Base-by-base conservation (phyloP, 1,284 basidiomycete species). In the Baeospora myosura region DNA sequence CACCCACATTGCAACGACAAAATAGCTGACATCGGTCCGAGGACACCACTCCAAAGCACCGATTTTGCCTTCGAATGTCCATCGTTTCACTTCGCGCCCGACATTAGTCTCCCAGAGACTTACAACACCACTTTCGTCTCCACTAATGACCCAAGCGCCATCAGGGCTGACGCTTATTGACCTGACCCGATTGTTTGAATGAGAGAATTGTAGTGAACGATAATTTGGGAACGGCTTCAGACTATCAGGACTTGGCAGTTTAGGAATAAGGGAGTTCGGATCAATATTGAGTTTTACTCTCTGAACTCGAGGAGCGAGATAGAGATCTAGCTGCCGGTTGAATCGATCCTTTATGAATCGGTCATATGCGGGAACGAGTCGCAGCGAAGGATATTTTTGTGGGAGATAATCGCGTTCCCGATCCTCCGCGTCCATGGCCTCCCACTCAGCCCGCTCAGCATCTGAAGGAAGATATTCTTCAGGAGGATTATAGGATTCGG, bases 401-500 rank as follows among this genome's bases (percentile, higher is more conserved):
- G 96, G 92, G 33, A 98, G 72, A 66, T 87, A 95, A 59, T 95
- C 82, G 43, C 78, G 78, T 61, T 95, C 90, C 51, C 94, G 80
- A 60, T 98, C 94, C 64, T 95, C 91, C 48, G 85, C 78, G 46
- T 97, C 94, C 21, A 76, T 75, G 40, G 73, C 78, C 56, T 93
- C 81, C 88, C 91, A 98, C 56, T 83, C 78, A 50, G 81, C 77
- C 43, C 76, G 78, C 62, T 98, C 95, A 51, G 82, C 77, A 42
- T 85, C 81, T 10, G 86, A 87, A n/a, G 91, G 92, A 2, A 99
- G 74, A 61, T 98, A 98, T 66, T 99, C 96, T 55, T 85, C 90
- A 3, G 96, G 96, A 18, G 96, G 96, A 59, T 99, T 99, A 65
- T 98, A 99, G 1, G 94, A 98, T 65, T 98, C 94, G 26, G 84